Base-by-base conservation (phyloP, 306 rosid genomes). In the Acmispon strigosus region DNA sequence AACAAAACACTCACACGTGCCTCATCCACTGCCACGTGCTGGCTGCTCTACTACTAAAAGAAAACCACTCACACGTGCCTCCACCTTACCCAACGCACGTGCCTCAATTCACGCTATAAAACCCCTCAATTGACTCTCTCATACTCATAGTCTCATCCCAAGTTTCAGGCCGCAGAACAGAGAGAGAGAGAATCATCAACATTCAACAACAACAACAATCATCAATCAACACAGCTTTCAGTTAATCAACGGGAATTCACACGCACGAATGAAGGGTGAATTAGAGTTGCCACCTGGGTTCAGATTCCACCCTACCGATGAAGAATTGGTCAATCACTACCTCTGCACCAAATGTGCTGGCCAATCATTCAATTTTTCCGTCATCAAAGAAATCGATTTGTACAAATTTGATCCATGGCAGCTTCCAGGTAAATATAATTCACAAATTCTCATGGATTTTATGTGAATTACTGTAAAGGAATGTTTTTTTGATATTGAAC, bases 371-470 rank as follows among this genome's bases (percentile, higher is more conserved):
- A 72, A 88, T 2, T 92, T 71, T 76, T 92, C 96, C 3, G 81
- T 94, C 34, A 84, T 94, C 86, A 89, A 63, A 52, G 99, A 94
- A 56, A 74, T 94, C 70, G 97, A 94, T 74, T 88, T 94, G 27
- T 94, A 94, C 74, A 94, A 94, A 45, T 91, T 82, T 27, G 92
- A 94, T 69, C 97, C 99, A n/a, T 94, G 99, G 99, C 86, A 89
- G 15, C 89, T 94, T 37, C 97, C 97, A 24, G 96, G 98, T 94
- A 78, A 36, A 54, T n/a, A 19, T 3, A 14, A 0, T n/a, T 29
- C 22, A 49, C 6, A 9, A 10, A 6, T 62, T 61, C 22, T 11
- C 8, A 37, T 39, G 0, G 44, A 16, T 32, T 37, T 37, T 5
- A 1, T 29, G 39, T 47, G 3, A 61, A 17, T 34, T 60, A 16